These are phyloP conservation scores for Saccharomycopsis sp. DNA, from an alignment of 805 yeast species.

Conservation along the genomic window DNA sequence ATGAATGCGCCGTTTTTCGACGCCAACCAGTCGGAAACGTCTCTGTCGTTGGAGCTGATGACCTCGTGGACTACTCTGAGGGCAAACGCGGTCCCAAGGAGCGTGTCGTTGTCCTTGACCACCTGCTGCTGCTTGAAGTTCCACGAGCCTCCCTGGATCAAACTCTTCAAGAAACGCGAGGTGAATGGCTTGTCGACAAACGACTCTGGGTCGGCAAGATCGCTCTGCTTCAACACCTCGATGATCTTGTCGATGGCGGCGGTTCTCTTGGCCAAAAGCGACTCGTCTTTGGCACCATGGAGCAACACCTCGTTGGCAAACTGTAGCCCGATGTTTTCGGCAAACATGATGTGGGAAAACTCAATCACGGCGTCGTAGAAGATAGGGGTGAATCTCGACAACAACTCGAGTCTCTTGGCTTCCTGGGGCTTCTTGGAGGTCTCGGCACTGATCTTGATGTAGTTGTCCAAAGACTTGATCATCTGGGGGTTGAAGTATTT, in stretches of 20 bases:
- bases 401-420: conserved; percentile 65
- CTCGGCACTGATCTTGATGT: conserved; percentile 48
- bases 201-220: conserved; percentile 49
- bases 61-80: conserved; percentile 18
- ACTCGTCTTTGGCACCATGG: conserved; percentile 39
- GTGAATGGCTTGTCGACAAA: conserved; percentile 66
- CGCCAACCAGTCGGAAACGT: conserved; percentile 62
- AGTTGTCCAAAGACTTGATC: conserved; percentile 51
- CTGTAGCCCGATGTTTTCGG: conserved; percentile 78
- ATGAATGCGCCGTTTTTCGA: conserved; percentile 70
- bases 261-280: conserved; percentile 31
- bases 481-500: conserved; percentile 74
- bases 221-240: conserved; percentile 53
- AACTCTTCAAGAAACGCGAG: conserved; percentile 63
- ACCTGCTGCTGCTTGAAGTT: conserved; percentile 53
- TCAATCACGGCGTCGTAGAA: conserved; percentile 50
- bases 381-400: conserved; percentile 56
- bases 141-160: conserved; percentile 85
- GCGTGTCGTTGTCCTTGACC: conserved; percentile 38
- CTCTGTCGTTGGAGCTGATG: conserved; percentile 39
- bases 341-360: conserved; percentile 41
- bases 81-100: conserved; percentile 56
- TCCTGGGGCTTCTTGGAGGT: conserved; percentile 84
- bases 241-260: conserved; percentile 48
- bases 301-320: conserved; percentile 69